phyloP scores from a whole-genome alignment of 495 filamentous ascomycete genomes.

The Xylaria cubensis region DNA sequence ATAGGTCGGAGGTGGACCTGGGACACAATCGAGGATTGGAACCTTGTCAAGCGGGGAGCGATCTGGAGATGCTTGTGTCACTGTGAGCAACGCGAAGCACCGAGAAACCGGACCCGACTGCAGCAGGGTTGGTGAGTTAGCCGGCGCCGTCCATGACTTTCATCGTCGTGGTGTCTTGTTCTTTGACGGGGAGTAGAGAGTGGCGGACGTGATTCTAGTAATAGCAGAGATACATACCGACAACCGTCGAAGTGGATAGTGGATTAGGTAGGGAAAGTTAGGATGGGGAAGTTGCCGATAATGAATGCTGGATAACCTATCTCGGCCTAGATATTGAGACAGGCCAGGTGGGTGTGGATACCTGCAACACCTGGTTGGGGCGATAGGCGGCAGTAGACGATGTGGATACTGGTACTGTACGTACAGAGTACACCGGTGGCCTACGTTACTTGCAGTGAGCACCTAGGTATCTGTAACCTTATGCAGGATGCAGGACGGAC shows the following conservation, averaged over 20 bases:
- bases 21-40: slow-evolving; percentile 37
- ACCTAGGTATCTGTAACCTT: no score
- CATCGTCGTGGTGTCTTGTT: background rate
- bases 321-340: slow-evolving; percentile 4
- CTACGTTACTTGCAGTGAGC: no score
- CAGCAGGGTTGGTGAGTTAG: slow-evolving; percentile 20
- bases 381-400: slow-evolving; percentile 9
- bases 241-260: slow-evolving; percentile 1
- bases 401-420: slow-evolving; percentile 11
- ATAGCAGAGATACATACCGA: slow-evolving; percentile 14
- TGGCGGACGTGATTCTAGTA: background rate
- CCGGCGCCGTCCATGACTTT: slow-evolving; percentile 10
- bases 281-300: slow-evolving; percentile 18
- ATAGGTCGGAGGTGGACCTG: slow-evolving; percentile 45
- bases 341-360: slow-evolving; percentile 25
- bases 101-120: slow-evolving; percentile 22
- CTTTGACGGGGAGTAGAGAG: slow-evolving; percentile 1
- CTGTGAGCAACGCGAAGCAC: slow-evolving; percentile 31
- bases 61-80: slow-evolving; percentile 43
- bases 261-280: background rate
- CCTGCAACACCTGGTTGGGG: slow-evolving; percentile 20
- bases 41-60: slow-evolving; percentile 44
- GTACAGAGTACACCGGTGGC: background rate
- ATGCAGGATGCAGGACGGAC: background rate
- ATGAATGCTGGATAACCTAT: slow-evolving; percentile 24